Conservation (phyloP, 75 land plant genomes). For the Pseudotsuga menziesii region DNA sequence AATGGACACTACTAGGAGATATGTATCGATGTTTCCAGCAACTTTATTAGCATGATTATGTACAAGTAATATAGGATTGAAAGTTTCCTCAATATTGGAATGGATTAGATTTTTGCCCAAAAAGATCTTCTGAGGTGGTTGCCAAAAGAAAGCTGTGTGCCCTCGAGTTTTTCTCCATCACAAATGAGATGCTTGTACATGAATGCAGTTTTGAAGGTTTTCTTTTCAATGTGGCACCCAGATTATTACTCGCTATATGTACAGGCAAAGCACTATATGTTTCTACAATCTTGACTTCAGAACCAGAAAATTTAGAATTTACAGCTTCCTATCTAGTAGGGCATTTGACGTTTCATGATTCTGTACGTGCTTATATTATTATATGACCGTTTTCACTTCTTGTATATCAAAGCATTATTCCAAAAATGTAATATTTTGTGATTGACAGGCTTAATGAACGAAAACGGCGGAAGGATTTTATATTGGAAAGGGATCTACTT, state of each 20-base stretch:
- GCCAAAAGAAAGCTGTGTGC: neutral
- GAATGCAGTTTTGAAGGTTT: neutral
- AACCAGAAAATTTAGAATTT: neutral
- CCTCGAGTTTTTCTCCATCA: neutral
- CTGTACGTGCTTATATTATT: neutral
- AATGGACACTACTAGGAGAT: too few species aligned
- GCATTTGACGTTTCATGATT: neutral
- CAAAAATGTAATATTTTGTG: neutral
- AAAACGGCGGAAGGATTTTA: slow-evolving; percentile 92
- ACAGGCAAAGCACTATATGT: neutral
- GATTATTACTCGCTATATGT: neutral
- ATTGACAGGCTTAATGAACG: slow-evolving; percentile 87
- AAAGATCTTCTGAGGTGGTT: neutral
- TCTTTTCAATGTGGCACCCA: neutral
- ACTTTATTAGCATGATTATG: too few species aligned
- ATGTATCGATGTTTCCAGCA: too few species aligned
- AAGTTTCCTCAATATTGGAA: too few species aligned
- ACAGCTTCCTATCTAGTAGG: neutral
- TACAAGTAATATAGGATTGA: too few species aligned
- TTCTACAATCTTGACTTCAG: neutral
- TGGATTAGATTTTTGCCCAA: neutral
- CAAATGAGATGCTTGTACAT: neutral
- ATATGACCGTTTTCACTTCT: neutral
- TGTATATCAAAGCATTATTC: neutral
- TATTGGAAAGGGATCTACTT: slow-evolving; percentile 79